Base-by-base conservation (phyloP, 169 alveolate species). In the Amoebophrya sp. region DNA sequence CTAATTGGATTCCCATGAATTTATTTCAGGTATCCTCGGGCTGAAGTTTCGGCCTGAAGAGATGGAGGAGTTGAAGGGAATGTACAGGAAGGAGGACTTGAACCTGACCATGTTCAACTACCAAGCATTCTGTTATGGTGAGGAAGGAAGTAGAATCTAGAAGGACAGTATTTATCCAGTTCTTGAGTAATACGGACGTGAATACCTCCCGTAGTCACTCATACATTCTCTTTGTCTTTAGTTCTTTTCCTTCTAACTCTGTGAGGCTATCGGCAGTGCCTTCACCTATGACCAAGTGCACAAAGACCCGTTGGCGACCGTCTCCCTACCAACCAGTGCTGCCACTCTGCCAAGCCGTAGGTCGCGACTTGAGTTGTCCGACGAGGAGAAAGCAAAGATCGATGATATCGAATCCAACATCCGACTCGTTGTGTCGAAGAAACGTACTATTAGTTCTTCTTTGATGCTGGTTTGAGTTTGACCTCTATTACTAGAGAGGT, bases 271-370 rank as follows among this genome's bases (percentile, higher is more conserved):
- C 18, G n/a, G n/a, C 83, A 26, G 36, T 26, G 83, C 83, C 83
- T 65, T 65, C 83, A 65, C 83, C 33, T 65, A 65, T 36, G 83
- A 65, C 83, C 83, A 65, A 18, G 83, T 65, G 33, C 83, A 65
- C 83, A 65, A 65, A 65, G 83, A 65, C 83, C 83, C 83, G 26
- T 26, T 65, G 36, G 83, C 83, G 83, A 29, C 0, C 2, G 83
- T 65, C 36, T 36, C 18, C 38, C 38, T 65, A 65, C 12, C 18
- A 65, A 65, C 83, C 2, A 26, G 39, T 10, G 83, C 18, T 36
- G 0, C 36, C 83, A 65, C 83, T 10, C 2, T 65, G 12, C 83
- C 83, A 36, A 26, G 83, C 26, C 2, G 83, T 1, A 6, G 83
- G 26, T 65, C 83, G 83, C 83, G 83, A 36, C 33, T 65, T 10